Conservation (phyloP, 2,329 filamentous ascomycete genomes). For the Cryphonectria naterciae region DNA sequence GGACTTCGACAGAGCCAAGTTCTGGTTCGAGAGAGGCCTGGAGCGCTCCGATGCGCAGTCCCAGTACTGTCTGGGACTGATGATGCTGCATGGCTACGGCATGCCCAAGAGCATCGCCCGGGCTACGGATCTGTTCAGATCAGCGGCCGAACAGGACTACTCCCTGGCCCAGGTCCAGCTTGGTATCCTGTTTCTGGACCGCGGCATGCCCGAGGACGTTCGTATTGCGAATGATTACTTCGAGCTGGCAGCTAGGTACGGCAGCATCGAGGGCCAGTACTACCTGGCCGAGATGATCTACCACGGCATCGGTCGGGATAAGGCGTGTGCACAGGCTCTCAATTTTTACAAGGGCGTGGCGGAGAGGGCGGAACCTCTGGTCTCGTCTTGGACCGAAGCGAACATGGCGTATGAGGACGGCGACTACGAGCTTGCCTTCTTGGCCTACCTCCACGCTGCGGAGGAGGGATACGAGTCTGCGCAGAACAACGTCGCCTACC, state of each 20-base stretch:
- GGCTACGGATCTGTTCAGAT: constrained; percentile 76
- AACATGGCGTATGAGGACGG: constrained; percentile 81
- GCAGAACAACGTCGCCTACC: constrained; percentile 86
- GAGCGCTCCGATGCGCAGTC: constrained; percentile 78
- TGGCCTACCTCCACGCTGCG: constrained; percentile 83
- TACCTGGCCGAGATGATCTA: constrained; percentile 88
- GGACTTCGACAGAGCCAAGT: constrained; percentile 74
- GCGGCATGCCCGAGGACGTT: constrained; percentile 73
- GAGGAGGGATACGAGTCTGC: constrained; percentile 91
- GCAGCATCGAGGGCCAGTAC: constrained; percentile 87
- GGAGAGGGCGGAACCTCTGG: constrained; percentile 71
- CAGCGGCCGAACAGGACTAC: constrained; percentile 80
- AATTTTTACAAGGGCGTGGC: constrained; percentile 83
- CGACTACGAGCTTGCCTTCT: constrained; percentile 77
- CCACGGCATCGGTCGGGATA: constrained; percentile 78
- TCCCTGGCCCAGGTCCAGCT: constrained; percentile 81
- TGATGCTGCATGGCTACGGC: constrained; percentile 81
- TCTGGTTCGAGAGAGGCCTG: constrained; percentile 84
- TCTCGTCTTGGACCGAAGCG: constrained; percentile 81
- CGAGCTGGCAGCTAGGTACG: constrained; percentile 80
- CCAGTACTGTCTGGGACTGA: constrained; percentile 81
- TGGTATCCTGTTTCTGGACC: constrained; percentile 83
- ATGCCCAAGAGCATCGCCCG: constrained; percentile 67
- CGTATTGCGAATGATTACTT: constrained; percentile 82
- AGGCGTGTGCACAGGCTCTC: constrained; percentile 75